Conservation (phyloP, 768 basidiomycete species). For the Strobilomyces confusus region DNA sequence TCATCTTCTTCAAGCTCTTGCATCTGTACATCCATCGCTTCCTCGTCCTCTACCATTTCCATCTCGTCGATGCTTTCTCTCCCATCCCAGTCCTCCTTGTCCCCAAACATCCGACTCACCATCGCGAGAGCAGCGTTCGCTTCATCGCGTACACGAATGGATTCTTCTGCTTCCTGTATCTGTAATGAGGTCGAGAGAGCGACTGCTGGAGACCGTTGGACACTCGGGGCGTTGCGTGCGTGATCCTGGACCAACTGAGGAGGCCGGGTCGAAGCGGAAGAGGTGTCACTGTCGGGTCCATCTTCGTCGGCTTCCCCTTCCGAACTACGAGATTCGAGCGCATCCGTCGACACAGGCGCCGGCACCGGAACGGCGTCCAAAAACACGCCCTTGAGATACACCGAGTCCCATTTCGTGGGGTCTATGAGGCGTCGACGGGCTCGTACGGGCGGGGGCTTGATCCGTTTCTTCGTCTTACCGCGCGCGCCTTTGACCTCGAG, state of each 20-base stretch:
- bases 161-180: neutral
- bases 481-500: constrained; percentile 12
- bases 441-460: constrained; percentile 50
- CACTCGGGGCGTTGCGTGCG: neutral
- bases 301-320: neutral
- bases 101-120: constrained; percentile 51
- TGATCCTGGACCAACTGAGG: neutral
- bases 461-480: constrained; percentile 40
- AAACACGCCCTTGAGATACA: constrained; percentile 66
- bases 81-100: constrained; percentile 55
- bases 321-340: neutral
- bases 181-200: neutral
- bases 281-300: neutral
- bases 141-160: constrained; percentile 13
- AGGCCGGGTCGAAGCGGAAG: neutral
- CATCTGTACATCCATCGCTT: neutral
- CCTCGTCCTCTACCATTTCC: constrained; percentile 33
- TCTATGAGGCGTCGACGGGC: constrained; percentile 68
- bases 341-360: neutral
- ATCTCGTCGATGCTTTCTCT: constrained; percentile 56
- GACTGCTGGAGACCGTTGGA: neutral
- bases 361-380: constrained; percentile 38
- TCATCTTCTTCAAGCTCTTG: constrained; percentile 25
- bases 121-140: constrained; percentile 28
- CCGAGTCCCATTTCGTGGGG: constrained; percentile 65